Evolutionary conservation across 257 asterid species (phyloP), one percentile per base, ranked within the genome.

Genomic region (Thymus mandschuricus): DNA sequence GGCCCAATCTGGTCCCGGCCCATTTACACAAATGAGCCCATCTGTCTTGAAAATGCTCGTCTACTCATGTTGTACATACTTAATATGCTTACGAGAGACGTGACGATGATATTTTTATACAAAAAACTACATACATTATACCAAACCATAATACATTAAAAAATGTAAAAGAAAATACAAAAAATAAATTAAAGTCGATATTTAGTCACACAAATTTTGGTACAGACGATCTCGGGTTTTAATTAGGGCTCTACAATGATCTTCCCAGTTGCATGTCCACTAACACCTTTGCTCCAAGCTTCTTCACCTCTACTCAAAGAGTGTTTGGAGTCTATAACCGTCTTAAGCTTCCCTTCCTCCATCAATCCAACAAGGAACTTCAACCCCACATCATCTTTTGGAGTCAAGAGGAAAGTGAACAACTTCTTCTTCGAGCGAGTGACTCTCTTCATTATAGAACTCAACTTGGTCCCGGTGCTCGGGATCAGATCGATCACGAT

Each of bases 181-280:
- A 21, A 21, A 21, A 21, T 21, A 21, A 21, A 21, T 21, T 21
- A 21, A 21, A 21, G 21, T 21, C 21, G 21, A 21, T 21, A 21
- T 21, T 21, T 21, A 21, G 21, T 21, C 21, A 21, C 21, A 21
- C 21, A 21, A 21, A 21, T 21, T 21, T 21, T 21, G 21, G 21
- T 21, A 21, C 21, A 21, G 21, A 21, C 21, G 21, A 21, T 21
- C 21, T 21, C 21, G 21, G 21, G 21, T 21, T 21, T 21, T 10
- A 51, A 59, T 33, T 48, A 80, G 0, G 75, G 81, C 66, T 85
- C 88, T 48, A 87, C 83, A 1, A 87, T 60, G 33, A 86, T 79
- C 81, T 91, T 91, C 43, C 96, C 92, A 0, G 91, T 86, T 1
- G 96, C 90, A 81, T 91, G 96, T 7, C 95, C 96, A 27, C 75